Base-by-base conservation (phyloP, 2,329 filamentous ascomycete genomes). In the Akanthomyces lecanii region DNA sequence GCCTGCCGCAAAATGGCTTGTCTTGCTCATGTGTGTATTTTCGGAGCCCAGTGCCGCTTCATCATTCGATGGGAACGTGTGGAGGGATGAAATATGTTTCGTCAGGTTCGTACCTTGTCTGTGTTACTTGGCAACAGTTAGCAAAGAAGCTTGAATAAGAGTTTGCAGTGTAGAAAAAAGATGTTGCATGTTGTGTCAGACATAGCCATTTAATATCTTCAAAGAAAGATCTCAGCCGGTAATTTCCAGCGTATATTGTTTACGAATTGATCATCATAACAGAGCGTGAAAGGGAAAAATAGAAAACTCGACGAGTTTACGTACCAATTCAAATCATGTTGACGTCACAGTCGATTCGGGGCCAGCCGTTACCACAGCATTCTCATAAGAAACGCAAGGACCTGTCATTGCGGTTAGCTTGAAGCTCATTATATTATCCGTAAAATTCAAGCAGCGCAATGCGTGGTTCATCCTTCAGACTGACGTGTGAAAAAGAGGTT, bases 31-130 rank as follows among this genome's bases (percentile, higher is more conserved):
- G 81, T 77, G 65, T 62, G 76, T 56, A 64, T 77, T 71, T 81
- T 96, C 92, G 89, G 92, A 94, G 92, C 92, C 92, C 92, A 97
- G 92, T 97, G 92, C 92, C 91, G 79, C 83, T 90, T 92, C 90
- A 92, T 94, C 90, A 91, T 86, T 70, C 71, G 74, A 78, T 16
- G 36, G 10, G 48, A 6, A 45, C 33, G 28, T 44, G 28, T 23
- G 33, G 44, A 42, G 42, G 23, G 42, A 12, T 36, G 25, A 47
- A 10, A 4, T 23, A 14, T 55, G 1, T 25, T 30, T n/a, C 16
- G 18, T n/a, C 36, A 18, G 38, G 61, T 63, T 65, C 65, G 66
- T 68, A 69, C 67, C 68, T 68, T 69, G 65, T 66, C 65, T 61
- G 33, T 42, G 44, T 57, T 68, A 66, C 65, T 65, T 10, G 62